These are phyloP conservation scores for Ceratocystis lukuohia DNA, from an alignment of 2,329 filamentous ascomycete genomes.

Conservation along the genomic window DNA sequence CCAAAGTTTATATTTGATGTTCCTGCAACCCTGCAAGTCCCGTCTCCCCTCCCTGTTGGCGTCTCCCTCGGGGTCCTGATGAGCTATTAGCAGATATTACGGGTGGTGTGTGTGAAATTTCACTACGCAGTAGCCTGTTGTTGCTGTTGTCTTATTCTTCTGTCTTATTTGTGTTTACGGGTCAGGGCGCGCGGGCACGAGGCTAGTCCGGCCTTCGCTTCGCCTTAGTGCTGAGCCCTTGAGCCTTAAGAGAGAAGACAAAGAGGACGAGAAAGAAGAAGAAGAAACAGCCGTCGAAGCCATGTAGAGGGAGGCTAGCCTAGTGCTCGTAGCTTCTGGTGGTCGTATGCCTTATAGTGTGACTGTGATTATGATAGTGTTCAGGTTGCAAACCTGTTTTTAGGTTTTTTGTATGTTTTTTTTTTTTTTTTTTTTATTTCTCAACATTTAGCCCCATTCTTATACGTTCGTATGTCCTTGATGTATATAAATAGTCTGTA, in stretches of 20 bases:
- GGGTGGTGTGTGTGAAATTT: no score
- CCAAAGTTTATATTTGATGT: no score
- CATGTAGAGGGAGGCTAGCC: not conserved
- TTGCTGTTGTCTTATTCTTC: no score
- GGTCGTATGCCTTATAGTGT: not conserved
- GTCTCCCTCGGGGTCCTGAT: not conserved
- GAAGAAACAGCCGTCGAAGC: not conserved
- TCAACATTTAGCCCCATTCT: not conserved
- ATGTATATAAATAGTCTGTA: not conserved
- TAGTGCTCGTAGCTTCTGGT: not conserved
- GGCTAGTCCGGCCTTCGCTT: no score
- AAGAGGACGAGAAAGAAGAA: no score
- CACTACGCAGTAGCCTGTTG: no score
- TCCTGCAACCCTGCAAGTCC: not conserved
- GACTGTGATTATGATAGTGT: not conserved
- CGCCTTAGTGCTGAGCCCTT: not conserved
- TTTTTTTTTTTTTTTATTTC: not conserved
- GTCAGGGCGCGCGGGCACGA: no score
- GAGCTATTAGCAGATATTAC: no score
- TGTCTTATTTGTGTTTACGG: no score
- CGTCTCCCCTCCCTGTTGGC: not conserved
- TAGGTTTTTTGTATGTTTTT: not conserved
- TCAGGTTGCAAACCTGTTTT: not conserved
- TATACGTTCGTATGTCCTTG: not conserved
- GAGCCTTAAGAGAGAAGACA: not conserved